Base-by-base conservation (phyloP, 129 eudicot genomes). In the Tagetes patula region DNA sequence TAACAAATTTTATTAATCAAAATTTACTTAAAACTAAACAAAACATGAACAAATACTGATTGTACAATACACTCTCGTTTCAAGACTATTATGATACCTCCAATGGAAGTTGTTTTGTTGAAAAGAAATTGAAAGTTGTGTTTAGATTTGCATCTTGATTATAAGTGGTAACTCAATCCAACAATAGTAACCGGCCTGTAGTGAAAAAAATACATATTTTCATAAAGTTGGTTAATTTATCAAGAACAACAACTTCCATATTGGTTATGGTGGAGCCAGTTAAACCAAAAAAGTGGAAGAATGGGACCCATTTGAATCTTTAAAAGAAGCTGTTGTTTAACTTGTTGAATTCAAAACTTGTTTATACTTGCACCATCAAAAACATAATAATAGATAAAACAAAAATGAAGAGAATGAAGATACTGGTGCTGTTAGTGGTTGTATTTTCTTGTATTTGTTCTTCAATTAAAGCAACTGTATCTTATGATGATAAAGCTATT, bases 401-500 rank as follows among this genome's bases (percentile, higher is more conserved):
- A 20, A 88, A 62, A 70, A 75, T 76, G 83, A 53, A 54, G 56
- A 80, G 70, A 61, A 72, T 65, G 42, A 84, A 70, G 27, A 56
- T 73, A 38, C 77, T 77, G 27, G 27, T 20, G 36, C 3, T 86
- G 48, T 56, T 80, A 20, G 6, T 75, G 20, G 72, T 85, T 3
- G 6, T 85, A 31, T 68, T 81, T 12, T 76, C 84, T 12, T 82
- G 77, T 67, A 55, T 74, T 49, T 77, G 65, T 77, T 78, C 81
- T 60, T 65, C 87, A 36, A 87, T 80, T 66, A 81, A 31, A n/a
- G 91, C 88, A 43, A 42, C 83, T 74, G 96, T 92, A 47, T 33
- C 87, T 13, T 92, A 92, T 71, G 96, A 92, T 74, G 87, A 77
- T 52, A 89, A 81, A 72, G 83, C 91, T 3, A 75, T 92, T 5